Base-by-base conservation (phyloP, 2,329 filamentous ascomycete genomes). In the Alternaria dauci region DNA sequence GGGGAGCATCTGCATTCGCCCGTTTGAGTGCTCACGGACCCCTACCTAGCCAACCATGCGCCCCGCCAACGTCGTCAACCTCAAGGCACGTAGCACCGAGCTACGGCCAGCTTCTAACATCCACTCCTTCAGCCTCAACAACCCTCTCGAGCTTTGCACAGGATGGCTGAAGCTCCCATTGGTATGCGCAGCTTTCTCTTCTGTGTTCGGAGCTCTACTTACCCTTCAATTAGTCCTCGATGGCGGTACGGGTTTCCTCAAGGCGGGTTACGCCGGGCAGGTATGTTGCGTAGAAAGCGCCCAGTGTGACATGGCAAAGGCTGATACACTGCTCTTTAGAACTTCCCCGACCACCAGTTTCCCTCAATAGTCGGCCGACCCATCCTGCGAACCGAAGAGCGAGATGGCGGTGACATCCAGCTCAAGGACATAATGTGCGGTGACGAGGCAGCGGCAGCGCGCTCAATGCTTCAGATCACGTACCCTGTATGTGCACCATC, bases 351-450 rank as follows among this genome's bases (percentile, higher is more conserved):
- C 83, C 93, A 96, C 82, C 94, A 98, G 83, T 98, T 94, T 82
- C 95, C 95, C 58, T 97, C 94, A 71, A 98, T 99, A 81, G 93
- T 99, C 80, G 95, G 95, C 78, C 92, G 95, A 72, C 95, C 95
- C 52, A 99, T 99, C 81, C 88, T 99, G 76, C 93, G 95, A 82
- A 94, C 94, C 65, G 95, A 99, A 85, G 95, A 99, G 82, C 84
- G 89, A 87, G 81, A 91, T 88, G 82, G 85, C 64, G 83, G 85
- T 64, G 87, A 89, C 73, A 86, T 90, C 66, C 84, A 89, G 70
- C 88, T 94, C 81, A 98, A 97, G 87, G 95, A 99, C 83, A 97
- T 99, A 79, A 99, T 99, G 95, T 98, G 94, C 82, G 95, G 95
- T 79, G 95, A 99, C 83, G 94, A 99, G 83, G 95, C 95, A 51